Base-by-base conservation (phyloP, 2,329 filamentous ascomycete genomes). In the Ilyonectria mors-panacis region DNA sequence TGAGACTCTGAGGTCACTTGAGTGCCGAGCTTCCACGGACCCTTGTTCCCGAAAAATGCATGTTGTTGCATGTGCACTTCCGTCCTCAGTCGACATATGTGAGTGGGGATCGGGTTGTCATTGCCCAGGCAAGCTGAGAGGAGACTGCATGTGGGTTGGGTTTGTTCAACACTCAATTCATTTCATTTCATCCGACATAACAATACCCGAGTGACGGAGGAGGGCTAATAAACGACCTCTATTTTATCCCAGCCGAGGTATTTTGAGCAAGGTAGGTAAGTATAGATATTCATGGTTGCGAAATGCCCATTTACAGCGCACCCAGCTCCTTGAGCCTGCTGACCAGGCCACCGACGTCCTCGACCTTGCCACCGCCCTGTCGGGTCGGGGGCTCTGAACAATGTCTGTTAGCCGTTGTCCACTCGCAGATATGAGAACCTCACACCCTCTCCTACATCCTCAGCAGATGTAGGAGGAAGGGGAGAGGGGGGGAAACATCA, bases 261-360 rank as follows among this genome's bases (percentile, higher is more conserved):
- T 59, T 60, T 61, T 59, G 42, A 45, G 57, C 56, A 60, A 44
- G 23, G 15, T 23, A 60, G 26, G 50, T 42, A 42, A 19, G 53
- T 53, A 48, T 26, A 50, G 23, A 35, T n/a, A 42, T 51, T 35
- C 26, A 28, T 56, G 54, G 50, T 21, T 30, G 17, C 21, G 39
- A 50, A 28, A n/a, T 30, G 37, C 37, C 35, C 55, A 33, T 70
- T 76, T 89, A 97, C 83, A 98, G 84, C 70, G 95, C 96, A 74
- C 96, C 96, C 72, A 99, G 85, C 85, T 99, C 95, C 89, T 98
- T 98, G 79, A 99, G 86, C 88, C 96, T 98, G 65, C 88, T 83
- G 77, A 99, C 91, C 82, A 99, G 89, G n/a, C 95, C 94, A 82
- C 97, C 94, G 23, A 99, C 96, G 85, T 98, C 93, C 78, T 97